Evolutionary conservation across 2,329 filamentous ascomycete genomes (phyloP), one percentile per base, ranked within the genome.

Genomic region (Fusarium praegraminearum): DNA sequence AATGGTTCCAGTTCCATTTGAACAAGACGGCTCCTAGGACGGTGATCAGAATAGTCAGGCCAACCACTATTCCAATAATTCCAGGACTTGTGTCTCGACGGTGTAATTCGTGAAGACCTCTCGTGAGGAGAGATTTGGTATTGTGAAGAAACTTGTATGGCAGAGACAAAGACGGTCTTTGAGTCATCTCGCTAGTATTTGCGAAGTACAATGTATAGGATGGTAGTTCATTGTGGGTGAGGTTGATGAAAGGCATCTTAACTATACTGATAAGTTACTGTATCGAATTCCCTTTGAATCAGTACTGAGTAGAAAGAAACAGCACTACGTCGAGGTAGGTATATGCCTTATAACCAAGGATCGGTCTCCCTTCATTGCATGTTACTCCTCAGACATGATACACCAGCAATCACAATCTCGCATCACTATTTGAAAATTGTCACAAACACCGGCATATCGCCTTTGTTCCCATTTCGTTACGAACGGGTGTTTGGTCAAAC

Each of bases 11-110:
- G 4, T 61, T 65, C 38, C 65, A 71, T 24, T 45, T n/a, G 22
- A 58, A 71, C 11, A 69, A n/a, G 5, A 57, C 40, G 5, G 46
- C 28, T 18, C 54, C 54, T 20, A 71, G 26, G 15, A 63, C 28
- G 10, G 54, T 36, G 22, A 43, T 45, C 7, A 71, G 58, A 4
- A 71, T 24, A 13, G 58, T 30, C 6, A 71, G 38, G 2, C 69
- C 69, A 4, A 65, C 46, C 1, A 65, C 54, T 33, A 71, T 45
- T 5, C 69, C 69, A 5, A 59, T 26, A 13, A 64, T 36, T 15
- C 35, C 51, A 4, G 69, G 38, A 26, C 52, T 54, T 30, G 55
- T 24, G 13, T 50, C 52, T 45, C 69, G 69, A 22, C 65, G 62
- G 18, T 54, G 26, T 7, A 71, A 20, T 11, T 16, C 26, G 16